Percentiles rank a stretch among this genome's conserved stretches.
phyloP scores from a whole-genome alignment of 208 protist genomes.

The Novymonas esmeraldas region DNA sequence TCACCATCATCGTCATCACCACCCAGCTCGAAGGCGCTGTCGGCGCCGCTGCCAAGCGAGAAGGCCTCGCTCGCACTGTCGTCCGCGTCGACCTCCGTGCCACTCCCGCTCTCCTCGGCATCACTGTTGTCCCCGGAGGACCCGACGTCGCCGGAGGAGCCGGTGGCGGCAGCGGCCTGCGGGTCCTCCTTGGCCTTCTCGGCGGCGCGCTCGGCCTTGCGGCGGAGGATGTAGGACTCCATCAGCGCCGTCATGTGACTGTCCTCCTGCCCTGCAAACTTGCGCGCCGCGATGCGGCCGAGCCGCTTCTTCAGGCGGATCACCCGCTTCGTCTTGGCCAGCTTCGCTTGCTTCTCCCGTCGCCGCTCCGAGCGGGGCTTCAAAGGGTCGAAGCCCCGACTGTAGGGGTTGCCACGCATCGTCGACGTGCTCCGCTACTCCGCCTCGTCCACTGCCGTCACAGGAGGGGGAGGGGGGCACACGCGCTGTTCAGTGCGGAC shows the following conservation, averaged over 20 bases:
- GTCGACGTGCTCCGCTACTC: neutral
- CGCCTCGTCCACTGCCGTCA: too few species aligned
- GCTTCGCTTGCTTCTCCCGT: conserved; percentile 60
- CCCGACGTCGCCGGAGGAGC: conserved; percentile 7
- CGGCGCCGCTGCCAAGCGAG: conserved; percentile 12
- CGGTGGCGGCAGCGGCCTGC: conserved; percentile 15
- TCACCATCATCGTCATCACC: neutral
- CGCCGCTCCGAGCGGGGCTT: conserved; percentile 79
- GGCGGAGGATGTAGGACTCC: conserved; percentile 81
- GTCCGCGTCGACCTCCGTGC: neutral
- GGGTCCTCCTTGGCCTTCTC: conserved; percentile 41
- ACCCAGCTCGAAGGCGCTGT: conserved; percentile 22
- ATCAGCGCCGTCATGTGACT: conserved; percentile 84
- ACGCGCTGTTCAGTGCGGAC: too few species aligned
- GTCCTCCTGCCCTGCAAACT: conserved; percentile 68
- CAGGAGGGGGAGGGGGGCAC: too few species aligned
- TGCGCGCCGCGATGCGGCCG: conserved; percentile 43
- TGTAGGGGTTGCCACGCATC: conserved; percentile 85
- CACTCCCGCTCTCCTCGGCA: conserved; percentile 7
- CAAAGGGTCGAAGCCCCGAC: conserved; percentile 74
- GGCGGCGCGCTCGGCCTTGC: conserved; percentile 74
- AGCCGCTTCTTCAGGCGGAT: conserved; percentile 70
- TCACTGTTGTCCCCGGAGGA: conserved; percentile 14
- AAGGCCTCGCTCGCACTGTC: conserved; percentile 16
- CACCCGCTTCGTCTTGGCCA: conserved; percentile 64